These are phyloP conservation scores for Zelonia costaricensis DNA, from an alignment of 208 protist genomes.

Conservation along the genomic window DNA sequence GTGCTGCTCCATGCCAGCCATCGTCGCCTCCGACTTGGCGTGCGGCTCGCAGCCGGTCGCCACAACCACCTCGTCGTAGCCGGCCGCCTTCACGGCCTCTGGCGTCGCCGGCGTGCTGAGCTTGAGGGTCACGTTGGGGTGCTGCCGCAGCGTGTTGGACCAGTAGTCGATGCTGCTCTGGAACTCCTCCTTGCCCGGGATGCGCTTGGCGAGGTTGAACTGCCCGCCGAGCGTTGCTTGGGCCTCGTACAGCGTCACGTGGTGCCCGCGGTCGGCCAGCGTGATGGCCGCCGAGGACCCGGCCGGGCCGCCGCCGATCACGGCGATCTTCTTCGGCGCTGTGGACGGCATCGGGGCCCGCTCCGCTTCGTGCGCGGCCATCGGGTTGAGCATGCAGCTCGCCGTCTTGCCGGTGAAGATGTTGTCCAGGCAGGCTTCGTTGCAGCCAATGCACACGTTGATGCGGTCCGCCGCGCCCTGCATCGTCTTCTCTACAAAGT, in stretches of 20 bases:
- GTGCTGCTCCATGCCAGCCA: slow-evolving; percentile 52
- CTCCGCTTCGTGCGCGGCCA: slow-evolving; percentile 85
- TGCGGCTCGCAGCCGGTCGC: slow-evolving; percentile 82
- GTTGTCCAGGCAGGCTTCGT: slow-evolving; percentile 93
- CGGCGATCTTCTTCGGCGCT: slow-evolving; percentile 73
- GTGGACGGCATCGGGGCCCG: slow-evolving; percentile 48
- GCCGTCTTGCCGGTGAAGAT: slow-evolving; percentile 83
- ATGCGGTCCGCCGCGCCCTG: slow-evolving; percentile 63
- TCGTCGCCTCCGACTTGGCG: slow-evolving; percentile 45
- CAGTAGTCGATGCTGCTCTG: slow-evolving; percentile 92
- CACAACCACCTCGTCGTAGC: slow-evolving; percentile 87
- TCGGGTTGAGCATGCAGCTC: slow-evolving; percentile 93
- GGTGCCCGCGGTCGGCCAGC: slow-evolving; percentile 84
- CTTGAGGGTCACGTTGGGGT: slow-evolving; percentile 64
- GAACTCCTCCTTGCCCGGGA: slow-evolving; percentile 94
- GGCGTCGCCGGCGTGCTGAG: slow-evolving; percentile 71
- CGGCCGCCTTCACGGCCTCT: slow-evolving; percentile 64
- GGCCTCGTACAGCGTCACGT: slow-evolving; percentile 90
- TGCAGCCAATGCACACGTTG: slow-evolving; percentile 95
- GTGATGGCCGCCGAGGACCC: slow-evolving; percentile 87
- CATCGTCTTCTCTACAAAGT: slow-evolving; percentile 88
- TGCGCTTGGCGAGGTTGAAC: slow-evolving; percentile 92
- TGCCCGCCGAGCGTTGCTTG: slow-evolving; percentile 84
- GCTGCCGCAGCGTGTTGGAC: slow-evolving; percentile 66
- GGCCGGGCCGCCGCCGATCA: slow-evolving; percentile 92